Base-by-base conservation (phyloP, 169 alveolate genomes). In the Cryptosporidium ryanae region DNA sequence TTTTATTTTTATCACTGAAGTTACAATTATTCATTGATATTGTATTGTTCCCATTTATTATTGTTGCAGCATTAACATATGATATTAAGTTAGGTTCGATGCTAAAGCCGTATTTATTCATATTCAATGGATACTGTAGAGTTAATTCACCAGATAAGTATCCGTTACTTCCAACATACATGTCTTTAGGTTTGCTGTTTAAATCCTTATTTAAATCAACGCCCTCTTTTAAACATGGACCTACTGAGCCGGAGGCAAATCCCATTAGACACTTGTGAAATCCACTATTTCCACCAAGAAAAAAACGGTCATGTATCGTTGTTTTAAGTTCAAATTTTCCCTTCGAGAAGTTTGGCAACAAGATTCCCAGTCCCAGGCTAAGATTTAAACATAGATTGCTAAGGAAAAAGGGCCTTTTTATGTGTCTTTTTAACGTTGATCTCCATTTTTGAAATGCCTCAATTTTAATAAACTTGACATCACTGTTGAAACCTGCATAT, bases 261-360 rank as follows among this genome's bases (percentile, higher is more conserved):
- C 87, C 87, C 7, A 52, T 64, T 48, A 76, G 29, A 25, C 87
- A 76, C n/a, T 55, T 55, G 29, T 76, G 71, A 4, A 38, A 64
- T 43, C 87, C 87, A 76, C 21, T 38, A 10, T 76, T 76, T 2
- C 87, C 87, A 65, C 87, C 87, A 7, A 76, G 8, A 61, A 76
- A 76, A 48, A 76, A 76, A 55, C 65, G 64, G 34, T 76, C 87
- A 55, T 76, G 70, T 52, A 76, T 12, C 15, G 87, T 32, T 29
- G 76, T 34, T 23, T 43, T 61, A 21, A 34, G 50, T 15, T 15
- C 18, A 15, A 27, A 23, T 7, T 32, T 61, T 2, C 31, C 27
- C n/a, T 27, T 34, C 1, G 63, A 43, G 3, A 59, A 44, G 17
- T 76, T 76, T 15, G 87, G 87, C 17, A 76, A 8, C 34, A 76